Percentiles rank a stretch among this genome's conserved stretches.
Conservation (phyloP, 345 rosid species). For the Arabidopsis thaliana region DNA sequence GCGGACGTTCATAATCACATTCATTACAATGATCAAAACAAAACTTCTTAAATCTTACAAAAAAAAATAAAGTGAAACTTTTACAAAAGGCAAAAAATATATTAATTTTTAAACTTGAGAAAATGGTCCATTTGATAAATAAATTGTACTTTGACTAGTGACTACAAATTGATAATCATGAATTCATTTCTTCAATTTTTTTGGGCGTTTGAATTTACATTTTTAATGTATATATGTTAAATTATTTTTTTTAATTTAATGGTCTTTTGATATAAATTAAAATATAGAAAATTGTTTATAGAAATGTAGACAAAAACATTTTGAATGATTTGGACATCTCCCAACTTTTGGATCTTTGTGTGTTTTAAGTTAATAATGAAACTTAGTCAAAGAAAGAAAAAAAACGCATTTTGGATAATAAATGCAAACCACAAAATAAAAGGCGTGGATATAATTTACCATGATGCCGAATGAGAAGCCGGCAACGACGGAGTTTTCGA, state of each 20-base stretch:
- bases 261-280: no score
- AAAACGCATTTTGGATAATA: background rate
- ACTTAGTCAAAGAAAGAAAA: background rate
- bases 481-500: constrained; percentile 91
- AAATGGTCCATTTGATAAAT: no score
- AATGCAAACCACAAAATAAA: background rate
- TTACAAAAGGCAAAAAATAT: background rate
- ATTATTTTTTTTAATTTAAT: no score
- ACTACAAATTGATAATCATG: no score
- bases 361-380: background rate
- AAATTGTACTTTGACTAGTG: no score
- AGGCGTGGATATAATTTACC: constrained; percentile 50
- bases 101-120: background rate
- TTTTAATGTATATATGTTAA: no score
- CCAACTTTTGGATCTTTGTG: background rate
- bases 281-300: background rate
- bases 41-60: background rate
- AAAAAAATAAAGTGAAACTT: no score
- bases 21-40: background rate
- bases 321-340: background rate
- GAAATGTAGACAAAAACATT: background rate
- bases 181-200: no score
- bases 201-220: no score
- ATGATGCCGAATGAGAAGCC: constrained; percentile 87
- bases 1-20: background rate